These are phyloP conservation scores for Epichloe sp. DNA, from an alignment of 2,329 filamentous ascomycete species.

Conservation along the genomic window DNA sequence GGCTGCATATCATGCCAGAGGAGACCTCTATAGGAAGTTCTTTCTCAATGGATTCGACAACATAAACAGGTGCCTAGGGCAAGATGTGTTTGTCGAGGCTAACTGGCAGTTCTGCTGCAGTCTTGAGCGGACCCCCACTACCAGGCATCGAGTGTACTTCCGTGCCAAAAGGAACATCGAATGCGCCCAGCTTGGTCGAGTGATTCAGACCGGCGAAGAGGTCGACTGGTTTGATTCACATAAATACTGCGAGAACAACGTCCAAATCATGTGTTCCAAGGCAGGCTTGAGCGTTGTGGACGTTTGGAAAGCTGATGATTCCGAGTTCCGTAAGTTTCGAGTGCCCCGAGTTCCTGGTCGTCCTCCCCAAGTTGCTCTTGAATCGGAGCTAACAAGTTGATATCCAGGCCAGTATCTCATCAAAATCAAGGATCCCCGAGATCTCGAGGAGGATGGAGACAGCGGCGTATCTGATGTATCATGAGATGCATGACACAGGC, in stretches of 20 bases:
- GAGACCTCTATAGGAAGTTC: constrained; percentile 23
- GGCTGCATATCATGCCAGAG: constrained; percentile 25
- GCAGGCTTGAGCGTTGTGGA: constrained; percentile 23
- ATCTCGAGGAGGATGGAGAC: constrained; percentile 22
- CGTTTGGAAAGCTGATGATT: constrained; percentile 23
- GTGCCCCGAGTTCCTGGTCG: not conserved
- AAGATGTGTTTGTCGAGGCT: constrained; percentile 21
- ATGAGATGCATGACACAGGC: not conserved
- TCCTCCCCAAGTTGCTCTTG: not conserved
- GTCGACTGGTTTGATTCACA: constrained; percentile 32
- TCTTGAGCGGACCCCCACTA: constrained; percentile 22
- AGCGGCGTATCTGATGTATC: constrained; percentile 22
- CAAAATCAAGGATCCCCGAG: constrained; percentile 16
- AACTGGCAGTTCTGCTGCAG: constrained; percentile 26
- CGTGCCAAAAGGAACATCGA: constrained; percentile 21
- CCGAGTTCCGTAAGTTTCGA: constrained; percentile 24
- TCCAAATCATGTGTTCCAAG: constrained; percentile 26
- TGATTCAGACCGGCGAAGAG: constrained; percentile 20
- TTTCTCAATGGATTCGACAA: constrained; percentile 27
- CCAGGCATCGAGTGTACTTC: constrained; percentile 27
- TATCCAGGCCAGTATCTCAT: constrained; percentile 25
- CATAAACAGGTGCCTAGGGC: constrained; percentile 22
- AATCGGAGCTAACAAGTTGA: constrained; percentile 8
- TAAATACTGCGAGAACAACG: constrained; percentile 24
- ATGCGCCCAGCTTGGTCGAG: constrained; percentile 12